These are phyloP conservation scores for Daldinia loculata DNA, from an alignment of 495 filamentous ascomycete genomes.

Conservation along the genomic window DNA sequence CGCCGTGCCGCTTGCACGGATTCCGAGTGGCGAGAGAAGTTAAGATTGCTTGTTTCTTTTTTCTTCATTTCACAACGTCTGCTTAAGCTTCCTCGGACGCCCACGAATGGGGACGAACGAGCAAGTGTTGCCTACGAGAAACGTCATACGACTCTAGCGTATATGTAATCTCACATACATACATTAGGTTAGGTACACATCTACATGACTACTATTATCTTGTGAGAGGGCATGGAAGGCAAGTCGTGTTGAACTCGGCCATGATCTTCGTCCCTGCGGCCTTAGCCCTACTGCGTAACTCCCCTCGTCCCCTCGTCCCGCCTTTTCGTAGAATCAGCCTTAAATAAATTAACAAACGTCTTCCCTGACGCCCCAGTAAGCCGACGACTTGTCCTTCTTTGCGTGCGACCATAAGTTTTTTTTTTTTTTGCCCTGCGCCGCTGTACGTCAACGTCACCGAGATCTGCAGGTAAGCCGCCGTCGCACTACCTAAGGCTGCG, in stretches of 20 bases:
- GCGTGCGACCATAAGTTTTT: constrained; percentile 13
- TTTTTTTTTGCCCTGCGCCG: constrained; percentile 20
- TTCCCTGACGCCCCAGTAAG: constrained; percentile 21
- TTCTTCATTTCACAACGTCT: constrained; percentile 3
- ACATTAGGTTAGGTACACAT: background rate
- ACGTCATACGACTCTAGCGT: constrained; percentile 20
- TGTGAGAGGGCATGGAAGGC: background rate
- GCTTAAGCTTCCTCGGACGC: constrained; percentile 3
- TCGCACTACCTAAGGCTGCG: constrained; percentile 10
- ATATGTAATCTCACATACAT: constrained; percentile 27
- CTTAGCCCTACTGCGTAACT: background rate
- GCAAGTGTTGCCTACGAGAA: constrained; percentile 22
- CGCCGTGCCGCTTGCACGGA: constrained; percentile 8
- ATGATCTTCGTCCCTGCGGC: constrained; percentile 11
- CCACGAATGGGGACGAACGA: constrained; percentile 9
- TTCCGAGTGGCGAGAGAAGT: constrained; percentile 3
- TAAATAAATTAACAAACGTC: constrained; percentile 4
- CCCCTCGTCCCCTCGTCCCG: too few species aligned
- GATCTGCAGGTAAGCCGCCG: constrained; percentile 34
- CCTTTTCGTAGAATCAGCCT: constrained; percentile 10
- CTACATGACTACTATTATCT: background rate
- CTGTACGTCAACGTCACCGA: constrained; percentile 30
- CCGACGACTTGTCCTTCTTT: constrained; percentile 35
- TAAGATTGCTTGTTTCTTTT: background rate
- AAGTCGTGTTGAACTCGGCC: background rate